Evolutionary conservation across 768 basidiomycete species (phyloP), one percentile per base, ranked within the genome.

Genomic region (Suillus bovinus): DNA sequence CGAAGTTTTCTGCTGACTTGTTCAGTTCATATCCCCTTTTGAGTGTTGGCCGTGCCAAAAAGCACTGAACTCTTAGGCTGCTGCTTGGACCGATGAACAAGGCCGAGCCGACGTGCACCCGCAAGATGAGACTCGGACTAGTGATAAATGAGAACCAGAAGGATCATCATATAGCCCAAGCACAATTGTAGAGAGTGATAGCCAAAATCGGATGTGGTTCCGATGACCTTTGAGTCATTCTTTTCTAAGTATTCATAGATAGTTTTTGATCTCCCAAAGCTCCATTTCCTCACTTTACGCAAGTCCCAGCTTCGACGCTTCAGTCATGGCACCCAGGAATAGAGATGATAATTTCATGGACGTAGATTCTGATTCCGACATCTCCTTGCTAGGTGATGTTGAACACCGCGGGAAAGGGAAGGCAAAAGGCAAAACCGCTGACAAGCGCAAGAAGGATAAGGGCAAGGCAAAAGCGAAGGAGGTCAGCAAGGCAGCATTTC

Each of bases 321-420:
- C 29, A 41, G 53, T 1, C 22, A 73, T 73, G 73, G 71, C 68
- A 53, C 65, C 61, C 49, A 75, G 47, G 58, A 66, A 70, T 56
- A 60, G 63, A 22, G 74, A 74, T 58, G 68, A 69, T 53, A 74
- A 57, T 53, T 80, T 81, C 67, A 84, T 83, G 80, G 82, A 82
- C 34, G 79, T 82, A 52, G 87, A 88, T 69, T 89, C 86, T 2
- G 90, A 89, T 71, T 91, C 89, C 4, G 90, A 90, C 66, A 85
- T 87, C 29, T 88, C 86, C 41, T 74, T 89, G 47, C 79, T 81
- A 14, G 84, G 84, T 49, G 84, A 86, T 17, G 77, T 75, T 55
- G 64, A 71, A 62, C 68, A 65, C 39, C 84, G 83, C 68, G 78
- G 76, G 14, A 86, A 85, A 68, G 82, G 80, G 16, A 89, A 86